phyloP scores from a whole-genome alignment of 345 rosid genomes.

The Toxicodendron radicans region DNA sequence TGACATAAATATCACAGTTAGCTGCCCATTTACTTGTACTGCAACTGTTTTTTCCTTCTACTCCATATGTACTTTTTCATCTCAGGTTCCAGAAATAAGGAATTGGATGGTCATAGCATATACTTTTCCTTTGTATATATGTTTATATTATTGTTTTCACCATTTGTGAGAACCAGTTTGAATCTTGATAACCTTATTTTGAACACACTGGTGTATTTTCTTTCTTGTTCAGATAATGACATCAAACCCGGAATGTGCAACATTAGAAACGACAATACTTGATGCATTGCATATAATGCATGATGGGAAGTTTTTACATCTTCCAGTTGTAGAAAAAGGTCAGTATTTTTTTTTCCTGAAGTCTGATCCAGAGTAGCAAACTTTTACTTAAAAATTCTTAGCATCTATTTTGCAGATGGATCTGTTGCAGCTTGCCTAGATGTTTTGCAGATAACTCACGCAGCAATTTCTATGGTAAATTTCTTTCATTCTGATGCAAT shows the following conservation, averaged over 20 bases:
- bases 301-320: constrained; percentile 96
- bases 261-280: constrained; percentile 76
- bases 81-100: neutral
- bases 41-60: neutral
- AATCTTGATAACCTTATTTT: neutral
- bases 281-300: constrained; percentile 96
- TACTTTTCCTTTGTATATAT: neutral
- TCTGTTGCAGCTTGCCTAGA: constrained; percentile 76
- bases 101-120: neutral
- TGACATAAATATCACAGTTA: neutral
- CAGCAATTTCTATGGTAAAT: constrained; percentile 92
- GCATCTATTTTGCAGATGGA: constrained; percentile 62
- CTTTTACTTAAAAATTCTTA: neutral
- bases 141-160: neutral
- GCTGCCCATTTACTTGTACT: neutral
- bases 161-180: neutral
- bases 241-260: constrained; percentile 82
- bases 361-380: neutral
- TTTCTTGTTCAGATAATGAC: constrained; percentile 74
- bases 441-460: constrained; percentile 93
- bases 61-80: neutral
- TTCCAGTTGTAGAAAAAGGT: constrained; percentile 89
- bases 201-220: neutral
- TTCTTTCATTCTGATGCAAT: constrained; percentile 9
- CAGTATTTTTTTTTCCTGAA: constrained; percentile 13